phyloP scores from a whole-genome alignment of 2,329 filamentous ascomycete species.

The Penicillium sp. region DNA sequence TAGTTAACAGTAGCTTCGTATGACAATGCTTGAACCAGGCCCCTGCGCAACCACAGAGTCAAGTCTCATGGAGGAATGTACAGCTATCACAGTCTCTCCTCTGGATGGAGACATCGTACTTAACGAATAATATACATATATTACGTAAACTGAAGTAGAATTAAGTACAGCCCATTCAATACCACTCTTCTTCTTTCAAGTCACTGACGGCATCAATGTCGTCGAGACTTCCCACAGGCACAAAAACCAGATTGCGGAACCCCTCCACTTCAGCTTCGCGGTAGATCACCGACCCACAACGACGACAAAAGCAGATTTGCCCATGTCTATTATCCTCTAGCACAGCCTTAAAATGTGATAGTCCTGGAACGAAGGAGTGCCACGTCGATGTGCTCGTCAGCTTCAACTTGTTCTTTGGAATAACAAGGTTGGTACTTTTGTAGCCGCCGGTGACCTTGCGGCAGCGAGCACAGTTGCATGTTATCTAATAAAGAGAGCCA shows the following conservation, averaged over 20 bases:
- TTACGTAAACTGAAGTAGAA: no score
- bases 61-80: no score
- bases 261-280: slow-evolving; percentile 7
- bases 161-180: background rate
- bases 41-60: no score
- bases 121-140: no score
- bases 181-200: slow-evolving; percentile 4
- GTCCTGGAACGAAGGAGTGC: background rate
- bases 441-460: slow-evolving; percentile 2
- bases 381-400: background rate
- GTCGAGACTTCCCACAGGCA: slow-evolving; percentile 4
- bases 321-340: slow-evolving; percentile 1
- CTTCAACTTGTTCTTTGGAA: background rate
- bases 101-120: no score
- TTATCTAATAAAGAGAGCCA: background rate
- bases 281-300: slow-evolving; percentile 7
- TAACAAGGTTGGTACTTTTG: slow-evolving; percentile 2
- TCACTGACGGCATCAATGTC: background rate
- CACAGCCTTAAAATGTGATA: background rate
- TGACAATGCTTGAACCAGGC: no score
- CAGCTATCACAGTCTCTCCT: no score
- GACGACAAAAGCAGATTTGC: slow-evolving; percentile 2
- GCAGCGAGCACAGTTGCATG: slow-evolving; percentile 7
- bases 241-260: background rate
- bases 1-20: no score